Conservation (phyloP, 345 rosid genomes). For the Salix brachista region DNA sequence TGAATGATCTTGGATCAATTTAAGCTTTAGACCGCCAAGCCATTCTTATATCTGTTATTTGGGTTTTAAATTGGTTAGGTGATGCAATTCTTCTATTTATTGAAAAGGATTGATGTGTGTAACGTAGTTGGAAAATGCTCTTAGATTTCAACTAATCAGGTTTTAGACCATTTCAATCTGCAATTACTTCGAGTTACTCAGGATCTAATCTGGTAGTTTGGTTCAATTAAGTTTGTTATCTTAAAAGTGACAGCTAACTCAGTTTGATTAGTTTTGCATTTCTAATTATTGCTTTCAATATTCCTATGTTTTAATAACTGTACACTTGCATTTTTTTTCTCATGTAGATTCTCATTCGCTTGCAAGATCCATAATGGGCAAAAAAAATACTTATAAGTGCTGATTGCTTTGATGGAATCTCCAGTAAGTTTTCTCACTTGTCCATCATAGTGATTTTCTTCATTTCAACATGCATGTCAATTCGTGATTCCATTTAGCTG, state of each 20-base stretch:
- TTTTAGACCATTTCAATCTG: neutral
- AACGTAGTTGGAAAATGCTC: neutral
- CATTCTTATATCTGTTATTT: neutral
- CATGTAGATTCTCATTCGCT: conserved; percentile 11
- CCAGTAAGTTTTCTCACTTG: conserved; percentile 18
- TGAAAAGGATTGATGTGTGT: neutral
- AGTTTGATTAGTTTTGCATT: neutral
- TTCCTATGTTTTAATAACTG: neutral
- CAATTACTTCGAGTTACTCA: neutral
- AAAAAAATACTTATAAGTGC: conserved; percentile 6
- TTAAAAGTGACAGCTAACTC: no score
- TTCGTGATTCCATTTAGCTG: neutral
- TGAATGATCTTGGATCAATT: neutral
- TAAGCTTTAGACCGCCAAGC: neutral
- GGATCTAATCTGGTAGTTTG: no score
- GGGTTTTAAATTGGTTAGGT: neutral
- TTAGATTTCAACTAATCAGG: neutral
- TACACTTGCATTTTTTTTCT: neutral
- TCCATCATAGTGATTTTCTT: neutral
- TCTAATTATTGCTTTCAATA: neutral
- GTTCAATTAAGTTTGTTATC: no score
- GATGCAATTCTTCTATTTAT: neutral
- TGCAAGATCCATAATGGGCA: conserved; percentile 20
- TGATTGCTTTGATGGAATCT: conserved; percentile 24
- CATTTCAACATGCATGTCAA: neutral